Conservation (phyloP, 2,329 filamentous ascomycete genomes). For the Neodidymelliopsis sp. region DNA sequence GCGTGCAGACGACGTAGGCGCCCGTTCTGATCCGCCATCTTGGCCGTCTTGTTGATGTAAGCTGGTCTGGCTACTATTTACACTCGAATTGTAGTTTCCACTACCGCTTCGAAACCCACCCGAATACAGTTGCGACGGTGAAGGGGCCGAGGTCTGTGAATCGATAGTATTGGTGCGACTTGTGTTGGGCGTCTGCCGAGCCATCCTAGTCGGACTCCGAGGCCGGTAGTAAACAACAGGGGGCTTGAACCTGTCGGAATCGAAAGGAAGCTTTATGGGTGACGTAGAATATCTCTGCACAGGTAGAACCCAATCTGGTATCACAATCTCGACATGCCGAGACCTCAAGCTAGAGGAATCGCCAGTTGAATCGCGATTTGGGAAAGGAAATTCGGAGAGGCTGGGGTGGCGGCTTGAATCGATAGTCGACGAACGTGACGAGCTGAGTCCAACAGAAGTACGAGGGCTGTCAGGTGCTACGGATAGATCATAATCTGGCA, state of each 20-base stretch:
- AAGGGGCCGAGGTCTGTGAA: constrained; percentile 54
- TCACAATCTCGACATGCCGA: constrained; percentile 60
- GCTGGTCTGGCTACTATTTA: constrained; percentile 57
- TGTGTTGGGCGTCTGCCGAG: constrained; percentile 51
- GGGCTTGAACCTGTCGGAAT: constrained; percentile 25
- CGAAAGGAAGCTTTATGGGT: constrained; percentile 38
- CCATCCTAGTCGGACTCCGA: constrained; percentile 50
- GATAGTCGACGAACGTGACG: constrained; percentile 42
- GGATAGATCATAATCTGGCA: constrained; percentile 51
- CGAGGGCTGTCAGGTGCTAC: constrained; percentile 48
- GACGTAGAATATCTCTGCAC: constrained; percentile 48
- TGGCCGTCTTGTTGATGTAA: constrained; percentile 53
- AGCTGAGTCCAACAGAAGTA: constrained; percentile 44
- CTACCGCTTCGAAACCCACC: constrained; percentile 45
- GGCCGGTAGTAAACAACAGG: constrained; percentile 29
- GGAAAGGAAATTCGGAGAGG: constrained; percentile 36
- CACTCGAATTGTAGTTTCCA: constrained; percentile 49
- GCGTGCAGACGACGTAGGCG: constrained; percentile 39
- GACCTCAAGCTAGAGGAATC: constrained; percentile 44
- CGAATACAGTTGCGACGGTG: constrained; percentile 52
- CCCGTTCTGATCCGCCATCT: constrained; percentile 50
- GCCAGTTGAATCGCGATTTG: constrained; percentile 39
- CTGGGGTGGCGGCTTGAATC: constrained; percentile 40
- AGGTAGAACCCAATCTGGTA: constrained; percentile 55
- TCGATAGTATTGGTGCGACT: constrained; percentile 58